Base-by-base conservation (phyloP, 2,329 filamentous ascomycete species). In the Epichloe coenophiala region DNA sequence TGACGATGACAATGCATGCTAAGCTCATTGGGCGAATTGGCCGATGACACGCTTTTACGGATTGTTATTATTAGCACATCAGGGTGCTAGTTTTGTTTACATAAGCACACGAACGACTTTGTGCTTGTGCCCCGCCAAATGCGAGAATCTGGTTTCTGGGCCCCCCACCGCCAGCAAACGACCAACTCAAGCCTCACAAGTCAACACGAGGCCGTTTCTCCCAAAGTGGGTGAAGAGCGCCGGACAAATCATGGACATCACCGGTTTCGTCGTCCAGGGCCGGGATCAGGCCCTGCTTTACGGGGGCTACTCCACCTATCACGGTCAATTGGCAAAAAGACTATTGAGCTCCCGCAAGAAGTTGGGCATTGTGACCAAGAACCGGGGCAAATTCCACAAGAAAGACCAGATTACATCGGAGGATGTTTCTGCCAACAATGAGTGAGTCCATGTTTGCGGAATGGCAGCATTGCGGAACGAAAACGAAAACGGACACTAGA, bases 251-350 rank as follows among this genome's bases (percentile, higher is more conserved):
- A 96, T 97, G 91, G 88, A 96, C 57, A 88, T 97, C 68, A 97
- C 93, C 51, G 80, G 80, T 58, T 90, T 88, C 57, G 73, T 97
- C 58, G 78, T 89, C 62, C 80, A 82, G 49, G 83, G 85, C 57
- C 78, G 93, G 56, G 86, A 95, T 65, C 80, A 86, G 61, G 88
- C 88, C 38, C 83, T 96, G 48, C 78, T 95, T 33, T 83, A 93
- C 57, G 90, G 89, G 59, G 89, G 96, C 70, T 90, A 95, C 71
- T 81, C 80, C 62, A 84, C 84, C 51, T 97, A 97, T 67, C 84
- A 89, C 61, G 74, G 75, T 46, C 86, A 88, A 64, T 76, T 94
- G 47, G 81, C 84, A 56, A 86, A 88, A 64, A 84, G 87, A 62
- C 76, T 98, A 53, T 84, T 88, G 64, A 88, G 84, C 62, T 76